phyloP scores from a whole-genome alignment of 2,329 filamentous ascomycete genomes.

The Aspergillus bombycis region DNA sequence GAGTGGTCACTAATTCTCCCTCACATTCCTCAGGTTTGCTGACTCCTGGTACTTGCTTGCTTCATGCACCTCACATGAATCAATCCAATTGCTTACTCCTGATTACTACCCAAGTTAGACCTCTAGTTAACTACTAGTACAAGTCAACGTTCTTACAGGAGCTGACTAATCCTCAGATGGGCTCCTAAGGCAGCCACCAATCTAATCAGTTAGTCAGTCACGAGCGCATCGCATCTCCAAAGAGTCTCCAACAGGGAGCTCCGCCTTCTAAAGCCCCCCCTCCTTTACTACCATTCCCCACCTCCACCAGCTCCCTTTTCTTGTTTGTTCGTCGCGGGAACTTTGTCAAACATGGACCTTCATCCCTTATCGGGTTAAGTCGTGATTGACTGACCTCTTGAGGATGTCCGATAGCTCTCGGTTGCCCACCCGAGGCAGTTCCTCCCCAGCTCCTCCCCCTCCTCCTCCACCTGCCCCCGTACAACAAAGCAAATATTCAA shows the following conservation, averaged over 20 bases:
- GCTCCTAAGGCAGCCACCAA: neutral
- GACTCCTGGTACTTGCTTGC: slow-evolving; percentile 1
- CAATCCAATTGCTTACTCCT: neutral
- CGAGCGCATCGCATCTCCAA: neutral
- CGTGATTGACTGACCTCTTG: slow-evolving; percentile 18
- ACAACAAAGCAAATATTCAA: slow-evolving; percentile 43
- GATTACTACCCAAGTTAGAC: neutral
- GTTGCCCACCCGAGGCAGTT: slow-evolving; percentile 28
- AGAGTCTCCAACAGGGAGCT: neutral
- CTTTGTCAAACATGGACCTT: slow-evolving; percentile 20
- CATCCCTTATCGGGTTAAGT: slow-evolving; percentile 26
- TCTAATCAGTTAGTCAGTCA: neutral
- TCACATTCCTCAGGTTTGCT: slow-evolving; percentile 5
- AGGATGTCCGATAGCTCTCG: slow-evolving; percentile 36
- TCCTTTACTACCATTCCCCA: slow-evolving; percentile 1
- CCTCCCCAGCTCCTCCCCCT: slow-evolving; percentile 37
- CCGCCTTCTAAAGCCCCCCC: neutral
- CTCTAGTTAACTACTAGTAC: too few relatives aligned
- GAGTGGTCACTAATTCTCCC: slow-evolving; percentile 4
- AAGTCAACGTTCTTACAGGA: neutral
- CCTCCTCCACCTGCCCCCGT: slow-evolving; percentile 41
- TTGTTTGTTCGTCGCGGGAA: slow-evolving; percentile 10
- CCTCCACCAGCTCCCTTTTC: neutral
- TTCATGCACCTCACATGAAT: slow-evolving; percentile 3
- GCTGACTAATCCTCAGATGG: slow-evolving; percentile 4